Percentiles rank a stretch among this genome's conserved stretches.
Conservation (phyloP, 2,329 filamentous ascomycete species). For the Aureobasidium sp. region DNA sequence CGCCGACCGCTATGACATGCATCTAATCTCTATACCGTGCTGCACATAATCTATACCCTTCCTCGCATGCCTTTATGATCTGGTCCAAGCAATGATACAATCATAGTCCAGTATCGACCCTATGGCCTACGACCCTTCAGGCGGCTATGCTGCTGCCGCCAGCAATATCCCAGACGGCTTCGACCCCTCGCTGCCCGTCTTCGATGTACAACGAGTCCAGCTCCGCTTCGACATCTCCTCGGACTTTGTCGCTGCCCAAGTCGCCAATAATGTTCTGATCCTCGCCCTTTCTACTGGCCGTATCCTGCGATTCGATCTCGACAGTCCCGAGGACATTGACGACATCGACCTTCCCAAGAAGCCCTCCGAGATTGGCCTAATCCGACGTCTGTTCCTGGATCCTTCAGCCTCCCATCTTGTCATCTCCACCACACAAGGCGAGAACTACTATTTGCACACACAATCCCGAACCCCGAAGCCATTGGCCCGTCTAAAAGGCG, state of each 20-base stretch:
- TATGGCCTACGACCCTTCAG: constrained; percentile 19
- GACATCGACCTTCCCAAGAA: constrained; percentile 95
- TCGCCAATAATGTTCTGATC: constrained; percentile 93
- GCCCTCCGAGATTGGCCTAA: constrained; percentile 80
- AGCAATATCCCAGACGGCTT: constrained; percentile 8
- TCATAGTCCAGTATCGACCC: not conserved
- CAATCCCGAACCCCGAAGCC: constrained; percentile 83
- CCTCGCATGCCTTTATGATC: too few species aligned
- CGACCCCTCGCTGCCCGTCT: constrained; percentile 63
- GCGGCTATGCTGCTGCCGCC: constrained; percentile 21
- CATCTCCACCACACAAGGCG: constrained; percentile 80
- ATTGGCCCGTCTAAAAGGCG: constrained; percentile 72
- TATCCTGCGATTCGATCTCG: constrained; percentile 87
- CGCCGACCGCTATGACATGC: not conserved
- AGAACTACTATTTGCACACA: constrained; percentile 97
- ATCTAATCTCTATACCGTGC: not conserved
- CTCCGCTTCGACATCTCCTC: constrained; percentile 90
- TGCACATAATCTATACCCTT: too few species aligned
- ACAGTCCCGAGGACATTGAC: constrained; percentile 91
- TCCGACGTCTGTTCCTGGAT: constrained; percentile 94
- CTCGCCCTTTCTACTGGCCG: constrained; percentile 86
- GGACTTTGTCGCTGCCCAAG: constrained; percentile 92
- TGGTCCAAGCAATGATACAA: not conserved
- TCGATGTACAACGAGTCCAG: constrained; percentile 86
- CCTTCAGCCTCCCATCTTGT: constrained; percentile 92